These are phyloP conservation scores for Xylariaceae sp. DNA, from an alignment of 2,329 filamentous ascomycete species.

Conservation along the genomic window DNA sequence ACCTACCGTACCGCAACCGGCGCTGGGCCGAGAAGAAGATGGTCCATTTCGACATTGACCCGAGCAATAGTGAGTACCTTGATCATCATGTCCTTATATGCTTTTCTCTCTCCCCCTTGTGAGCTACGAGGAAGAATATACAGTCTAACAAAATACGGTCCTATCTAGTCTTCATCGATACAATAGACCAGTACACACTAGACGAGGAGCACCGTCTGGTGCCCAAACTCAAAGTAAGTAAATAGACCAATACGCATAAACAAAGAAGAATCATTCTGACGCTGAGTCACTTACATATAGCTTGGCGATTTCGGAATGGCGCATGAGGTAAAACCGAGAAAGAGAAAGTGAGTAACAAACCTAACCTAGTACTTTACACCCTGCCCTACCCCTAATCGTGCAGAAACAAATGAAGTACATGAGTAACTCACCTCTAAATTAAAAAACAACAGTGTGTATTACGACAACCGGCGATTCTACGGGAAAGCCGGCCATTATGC, in stretches of 20 bases:
- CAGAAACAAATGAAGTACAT: too few species aligned
- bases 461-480: not conserved
- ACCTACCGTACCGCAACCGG: slow-evolving; percentile 8
- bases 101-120: not conserved
- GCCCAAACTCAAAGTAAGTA: slow-evolving; percentile 23
- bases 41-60: slow-evolving; percentile 24
- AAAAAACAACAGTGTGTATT: too few species aligned
- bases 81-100: not conserved
- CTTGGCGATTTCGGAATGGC: slow-evolving; percentile 21
- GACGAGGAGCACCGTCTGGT: slow-evolving; percentile 19
- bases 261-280: not conserved
- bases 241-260: not conserved
- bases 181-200: slow-evolving; percentile 7
- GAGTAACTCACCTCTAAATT: not conserved
- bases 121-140: not conserved
- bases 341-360: slow-evolving; percentile 15
- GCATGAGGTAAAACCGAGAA: slow-evolving; percentile 11
- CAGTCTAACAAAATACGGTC: too few species aligned
- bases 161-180: slow-evolving; percentile 19
- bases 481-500: not conserved
- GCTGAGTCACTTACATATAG: too few species aligned
- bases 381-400: too few species aligned
- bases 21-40: slow-evolving; percentile 16
- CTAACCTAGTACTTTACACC: too few species aligned
- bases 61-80: slow-evolving; percentile 16